A percentile compares a stretch with the other conserved stretches of the same genome.
Conservation (phyloP, 176 grass and related monocot species). For the Lolium rigidum region DNA sequence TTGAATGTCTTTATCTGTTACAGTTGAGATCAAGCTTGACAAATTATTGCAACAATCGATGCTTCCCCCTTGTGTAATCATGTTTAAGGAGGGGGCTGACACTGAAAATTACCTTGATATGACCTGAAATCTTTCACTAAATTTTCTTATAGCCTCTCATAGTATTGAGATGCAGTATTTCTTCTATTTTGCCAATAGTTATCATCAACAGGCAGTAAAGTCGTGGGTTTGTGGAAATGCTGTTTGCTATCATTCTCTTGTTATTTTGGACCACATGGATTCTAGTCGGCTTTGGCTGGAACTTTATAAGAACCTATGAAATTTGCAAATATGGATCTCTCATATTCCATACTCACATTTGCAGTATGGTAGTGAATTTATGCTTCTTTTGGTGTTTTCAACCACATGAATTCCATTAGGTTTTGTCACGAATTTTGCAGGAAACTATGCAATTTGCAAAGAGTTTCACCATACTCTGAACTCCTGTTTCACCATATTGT, state of each 20-base stretch:
- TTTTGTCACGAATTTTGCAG: background rate
- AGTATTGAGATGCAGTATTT: background rate
- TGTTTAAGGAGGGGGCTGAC: background rate
- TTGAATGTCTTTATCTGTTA: conserved; percentile 13
- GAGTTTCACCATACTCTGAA: background rate
- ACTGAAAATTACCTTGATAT: background rate
- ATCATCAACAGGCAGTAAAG: conserved; percentile 2
- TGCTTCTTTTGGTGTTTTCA: background rate
- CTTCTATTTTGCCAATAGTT: background rate
- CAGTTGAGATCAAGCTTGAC: background rate
- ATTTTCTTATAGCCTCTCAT: background rate
- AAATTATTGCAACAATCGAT: background rate
- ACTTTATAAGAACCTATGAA: background rate
- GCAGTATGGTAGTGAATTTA: no score
- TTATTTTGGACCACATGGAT: background rate
- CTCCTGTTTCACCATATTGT: background rate
- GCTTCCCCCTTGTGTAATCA: background rate
- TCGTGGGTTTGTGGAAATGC: no score
- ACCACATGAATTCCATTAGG: background rate
- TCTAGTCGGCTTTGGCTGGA: background rate
- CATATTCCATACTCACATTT: background rate
- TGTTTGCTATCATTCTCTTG: background rate
- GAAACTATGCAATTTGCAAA: conserved; percentile 5
- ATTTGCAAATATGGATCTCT: background rate
- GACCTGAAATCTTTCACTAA: background rate